Evolutionary conservation across 2,329 filamentous ascomycete genomes (phyloP), one percentile per base, ranked within the genome.

Genomic region (Penicillium sp.): DNA sequence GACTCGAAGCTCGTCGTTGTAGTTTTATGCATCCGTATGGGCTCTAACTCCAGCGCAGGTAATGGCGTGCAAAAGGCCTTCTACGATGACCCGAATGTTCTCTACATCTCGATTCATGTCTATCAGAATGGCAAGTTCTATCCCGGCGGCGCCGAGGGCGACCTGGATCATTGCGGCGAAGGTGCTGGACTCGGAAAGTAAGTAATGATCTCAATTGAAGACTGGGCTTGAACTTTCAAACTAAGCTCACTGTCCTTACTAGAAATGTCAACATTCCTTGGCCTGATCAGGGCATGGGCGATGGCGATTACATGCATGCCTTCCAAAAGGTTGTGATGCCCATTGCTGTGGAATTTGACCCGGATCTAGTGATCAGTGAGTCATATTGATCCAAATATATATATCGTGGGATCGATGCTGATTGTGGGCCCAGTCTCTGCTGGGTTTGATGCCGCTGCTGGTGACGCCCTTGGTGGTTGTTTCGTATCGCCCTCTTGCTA

Each of bases 281-380:
- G 83, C 85, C 73, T 36, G 76, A 73, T 3, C 76, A 82, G 54
- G 82, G 81, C 0, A 96, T 98, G 89, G 90, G 90, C 1, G 93
- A 98, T 67, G 90, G 88, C 4, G 93, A 98, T 67, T 98, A 98
- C 67, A 82, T 98, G 72, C 91, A 89, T 42, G 93, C 93, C 1
- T 98, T 98, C 60, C 90, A 98, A 60, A 85, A 90, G 65, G 85
- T 97, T 33, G 84, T 98, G 39, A 96, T 98, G 89, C 93, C 93
- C 0, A 93, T 97, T 49, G 90, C 90, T 1, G 82, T 84, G 39
- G 91, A 98, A 61, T 98, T 97, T 65, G 78, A 93, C 60, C 93
- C 93, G 0, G 93, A 98, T 64, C 74, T 98, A 13, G 90, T 97
- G 27, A 93, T 98, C 55, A 68, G 73, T 76, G 63, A 56, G 71